Evolutionary conservation across 2,329 filamentous ascomycete genomes (phyloP), one percentile per base, ranked within the genome.

Genomic region (Cladophialophora yegresii): DNA sequence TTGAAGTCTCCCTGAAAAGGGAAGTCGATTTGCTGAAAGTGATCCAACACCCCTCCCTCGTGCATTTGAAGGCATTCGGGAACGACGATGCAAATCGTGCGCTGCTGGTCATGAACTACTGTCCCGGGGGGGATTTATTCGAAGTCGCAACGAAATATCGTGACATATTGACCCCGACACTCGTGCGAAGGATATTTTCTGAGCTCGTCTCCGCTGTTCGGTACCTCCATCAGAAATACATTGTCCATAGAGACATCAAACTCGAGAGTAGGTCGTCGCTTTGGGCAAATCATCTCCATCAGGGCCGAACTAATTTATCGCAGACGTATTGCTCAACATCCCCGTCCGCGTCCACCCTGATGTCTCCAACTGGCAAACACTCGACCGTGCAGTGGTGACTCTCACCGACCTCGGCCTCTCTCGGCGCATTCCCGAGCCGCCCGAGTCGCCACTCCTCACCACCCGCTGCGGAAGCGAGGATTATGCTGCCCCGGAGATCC

Each of bases 181-280:
- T 98, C 53, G 83, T 97, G 55, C 85, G 91, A 69, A 86, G 95
- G 58, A 92, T 98, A 62, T 97, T 97, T 76, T 84, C 93, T 13
- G 95, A 99, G 76, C 77, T 98, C 68, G 88, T 98, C 26, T 88
- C 86, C 66, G 95, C 93, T 0, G 89, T 96, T 40, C 85, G 84
- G 63, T 97, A 98, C 79, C 81, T 99, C 55, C 95, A 99, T 77
- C 82, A 86, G 60, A 83, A 90, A 72, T 88, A 86, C 70, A 96
- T 99, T 74, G 93, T 98, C 60, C 95, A 99, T 75, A 87, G 95
- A 65, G 95, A 99, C 77, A 96, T 99, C 77, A 99, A 99, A 79
- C 87, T 99, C 64, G 95, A 99, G 82, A 99, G 91, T 95, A 84
- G 78, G 88, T 82, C 66, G 69, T 68, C 22, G 7, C 9, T 13